Base-by-base conservation (phyloP, 345 rosid genomes). In the Anacardium occidentale region DNA sequence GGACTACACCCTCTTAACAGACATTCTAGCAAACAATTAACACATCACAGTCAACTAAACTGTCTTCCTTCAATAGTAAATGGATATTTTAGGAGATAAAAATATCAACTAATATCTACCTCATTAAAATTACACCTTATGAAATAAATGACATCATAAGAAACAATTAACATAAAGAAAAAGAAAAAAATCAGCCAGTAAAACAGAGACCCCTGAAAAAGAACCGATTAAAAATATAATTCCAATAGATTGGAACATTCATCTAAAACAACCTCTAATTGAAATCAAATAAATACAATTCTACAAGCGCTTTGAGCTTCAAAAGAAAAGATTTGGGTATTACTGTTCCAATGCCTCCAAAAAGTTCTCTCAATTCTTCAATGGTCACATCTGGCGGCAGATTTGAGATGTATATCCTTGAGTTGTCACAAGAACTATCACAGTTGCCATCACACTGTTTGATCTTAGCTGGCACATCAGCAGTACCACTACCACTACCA, bases 311-410 rank as follows among this genome's bases (percentile, higher is more conserved):
- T 47, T 64, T 64, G 15, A 26, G 66, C 54, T 47, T 67, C 57
- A 76, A 67, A 58, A 70, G 73, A 62, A 74, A 76, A 63, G 82
- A 79, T 17, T 60, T 48, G 56, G 63, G 72, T 53, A 77, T 87
- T 91, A 96, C 99, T 83, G 87, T 96, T 85, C 99, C 97, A 82
- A 96, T 90, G 88, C 99, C 96, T 51, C 96, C 96, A 78, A 96
- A 96, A 78, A 96, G 95, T 22, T 91, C 97, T 71, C 80, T 84
- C 83, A 96, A 84, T 77, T 96, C 94, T 62, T 96, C 99, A 63
- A 54, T 66, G 26, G 97, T 91, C 82, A 96, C 98, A 88, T 91
- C 97, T 21, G 88, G 82, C 40, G 99, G 99, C 86, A 96, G 83
- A 81, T 93, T 96, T 71, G 99, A 91, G 77, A 96, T 91, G 84